phyloP scores from a whole-genome alignment of 2,329 filamentous ascomycete species.

The Colletotrichum navitas region DNA sequence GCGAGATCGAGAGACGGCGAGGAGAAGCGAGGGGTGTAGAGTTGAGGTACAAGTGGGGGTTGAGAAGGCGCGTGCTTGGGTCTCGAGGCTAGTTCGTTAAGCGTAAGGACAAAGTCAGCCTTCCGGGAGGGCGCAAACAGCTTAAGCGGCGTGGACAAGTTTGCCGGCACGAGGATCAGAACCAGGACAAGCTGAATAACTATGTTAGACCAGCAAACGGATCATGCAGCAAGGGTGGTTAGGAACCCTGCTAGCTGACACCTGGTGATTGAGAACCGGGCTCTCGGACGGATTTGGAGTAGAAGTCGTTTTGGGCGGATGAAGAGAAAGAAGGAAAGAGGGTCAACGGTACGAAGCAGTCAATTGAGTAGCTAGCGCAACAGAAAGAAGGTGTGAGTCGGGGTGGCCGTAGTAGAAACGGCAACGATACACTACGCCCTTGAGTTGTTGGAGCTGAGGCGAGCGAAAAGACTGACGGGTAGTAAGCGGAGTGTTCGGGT shows the following conservation, averaged over 20 bases:
- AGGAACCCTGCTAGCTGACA: constrained; percentile 27
- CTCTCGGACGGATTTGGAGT: constrained; percentile 32
- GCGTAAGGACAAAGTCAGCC: constrained; percentile 26
- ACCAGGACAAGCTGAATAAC: constrained; percentile 13
- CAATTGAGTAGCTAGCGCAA: constrained; percentile 1
- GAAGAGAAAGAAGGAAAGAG: neutral
- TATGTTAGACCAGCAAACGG: constrained; percentile 32
- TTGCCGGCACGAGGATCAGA: constrained; percentile 11
- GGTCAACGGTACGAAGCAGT: neutral
- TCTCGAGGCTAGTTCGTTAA: constrained; percentile 31
- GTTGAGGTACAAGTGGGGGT: constrained; percentile 18
- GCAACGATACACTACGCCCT: constrained; percentile 8
- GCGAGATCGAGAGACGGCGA: constrained; percentile 4
- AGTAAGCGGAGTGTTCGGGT: constrained; percentile 21
- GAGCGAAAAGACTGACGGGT: neutral
- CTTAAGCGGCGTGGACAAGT: constrained; percentile 10
- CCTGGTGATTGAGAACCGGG: constrained; percentile 7
- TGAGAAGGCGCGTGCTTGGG: constrained; percentile 32
- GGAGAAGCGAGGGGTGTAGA: constrained; percentile 19
- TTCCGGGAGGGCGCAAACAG: constrained; percentile 22
- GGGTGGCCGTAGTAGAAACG: constrained; percentile 18
- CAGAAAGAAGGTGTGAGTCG: constrained; percentile 15
- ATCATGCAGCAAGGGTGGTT: constrained; percentile 32
- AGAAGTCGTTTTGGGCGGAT: constrained; percentile 18
- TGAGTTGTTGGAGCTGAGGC: neutral